phyloP scores from a whole-genome alignment of 139 green algal species.

The Ettlia oleoabundans region DNA sequence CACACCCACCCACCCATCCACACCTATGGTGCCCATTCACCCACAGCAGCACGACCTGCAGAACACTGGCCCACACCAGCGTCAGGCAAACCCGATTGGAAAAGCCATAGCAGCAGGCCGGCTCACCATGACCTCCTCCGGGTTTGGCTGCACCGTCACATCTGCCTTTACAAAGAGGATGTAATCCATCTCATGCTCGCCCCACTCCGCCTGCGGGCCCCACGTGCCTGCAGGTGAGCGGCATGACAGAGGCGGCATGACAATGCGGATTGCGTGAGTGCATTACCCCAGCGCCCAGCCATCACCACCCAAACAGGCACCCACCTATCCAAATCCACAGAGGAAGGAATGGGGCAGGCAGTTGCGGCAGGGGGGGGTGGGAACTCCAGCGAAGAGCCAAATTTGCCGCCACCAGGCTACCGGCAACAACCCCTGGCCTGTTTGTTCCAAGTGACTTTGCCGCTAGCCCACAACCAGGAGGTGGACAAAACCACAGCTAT shows the following conservation, averaged over 20 bases:
- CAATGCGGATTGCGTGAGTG: neutral
- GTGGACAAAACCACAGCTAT: neutral
- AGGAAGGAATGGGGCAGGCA: no score
- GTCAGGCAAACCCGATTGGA: no score
- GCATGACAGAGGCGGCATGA: neutral
- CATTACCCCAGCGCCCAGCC: neutral
- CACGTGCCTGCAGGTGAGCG: slow-evolving; percentile 18
- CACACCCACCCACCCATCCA: neutral
- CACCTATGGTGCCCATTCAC: no score
- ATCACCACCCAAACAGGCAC: neutral
- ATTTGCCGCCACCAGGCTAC: no score
- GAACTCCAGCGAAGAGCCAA: no score
- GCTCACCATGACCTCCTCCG: slow-evolving; percentile 77
- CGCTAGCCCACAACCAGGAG: neutral
- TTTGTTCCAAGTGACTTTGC: no score
- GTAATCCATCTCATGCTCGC: slow-evolving; percentile 98
- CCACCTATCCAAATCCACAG: neutral
- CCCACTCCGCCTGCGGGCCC: slow-evolving; percentile 66
- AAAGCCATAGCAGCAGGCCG: no score
- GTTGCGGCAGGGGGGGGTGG: no score
- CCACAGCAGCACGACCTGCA: neutral
- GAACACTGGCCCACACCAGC: neutral
- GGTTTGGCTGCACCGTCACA: slow-evolving; percentile 77
- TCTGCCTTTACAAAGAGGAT: slow-evolving; percentile 77
- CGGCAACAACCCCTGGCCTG: no score